phyloP scores from a whole-genome alignment of 2,329 filamentous ascomycete species.

The Xylariales sp. region DNA sequence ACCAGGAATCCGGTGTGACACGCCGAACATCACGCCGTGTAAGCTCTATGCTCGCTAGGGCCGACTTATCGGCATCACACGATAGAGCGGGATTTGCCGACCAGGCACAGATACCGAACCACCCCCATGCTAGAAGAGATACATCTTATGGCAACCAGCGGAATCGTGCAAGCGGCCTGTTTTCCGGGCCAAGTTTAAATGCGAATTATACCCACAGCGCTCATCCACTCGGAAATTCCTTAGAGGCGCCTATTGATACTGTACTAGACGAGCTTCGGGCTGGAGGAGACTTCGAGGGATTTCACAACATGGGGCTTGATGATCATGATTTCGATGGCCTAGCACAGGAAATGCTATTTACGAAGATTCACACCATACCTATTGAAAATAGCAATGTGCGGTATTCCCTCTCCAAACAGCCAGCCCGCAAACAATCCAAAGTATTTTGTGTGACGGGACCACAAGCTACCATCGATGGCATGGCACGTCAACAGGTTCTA shows the following conservation, averaged over 20 bases:
- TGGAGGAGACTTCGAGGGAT: slow-evolving; percentile 72
- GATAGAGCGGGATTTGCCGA: slow-evolving; percentile 85
- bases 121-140: slow-evolving; percentile 66
- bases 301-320: slow-evolving; percentile 77
- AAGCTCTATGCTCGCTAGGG: slow-evolving; percentile 89
- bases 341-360: slow-evolving; percentile 77
- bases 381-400: slow-evolving; percentile 70
- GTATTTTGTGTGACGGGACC: slow-evolving; percentile 76
- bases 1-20: slow-evolving; percentile 65
- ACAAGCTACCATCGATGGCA: slow-evolving; percentile 64
- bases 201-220: slow-evolving; percentile 55
- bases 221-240: slow-evolving; percentile 66
- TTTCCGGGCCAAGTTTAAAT: slow-evolving; percentile 52
- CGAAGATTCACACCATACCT: slow-evolving; percentile 75
- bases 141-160: slow-evolving; percentile 80
- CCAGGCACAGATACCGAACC: slow-evolving; percentile 57
- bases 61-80: slow-evolving; percentile 86
- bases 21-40: slow-evolving; percentile 78
- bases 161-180: slow-evolving; percentile 68
- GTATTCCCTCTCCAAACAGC: slow-evolving; percentile 66
- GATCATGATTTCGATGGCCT: slow-evolving; percentile 78
- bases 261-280: slow-evolving; percentile 75
- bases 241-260: slow-evolving; percentile 76
- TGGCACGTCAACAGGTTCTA: slow-evolving; percentile 66
- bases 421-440: slow-evolving; percentile 66